Evolutionary conservation across 345 rosid genomes (phyloP).

Genomic region (Firmiana major): DNA sequence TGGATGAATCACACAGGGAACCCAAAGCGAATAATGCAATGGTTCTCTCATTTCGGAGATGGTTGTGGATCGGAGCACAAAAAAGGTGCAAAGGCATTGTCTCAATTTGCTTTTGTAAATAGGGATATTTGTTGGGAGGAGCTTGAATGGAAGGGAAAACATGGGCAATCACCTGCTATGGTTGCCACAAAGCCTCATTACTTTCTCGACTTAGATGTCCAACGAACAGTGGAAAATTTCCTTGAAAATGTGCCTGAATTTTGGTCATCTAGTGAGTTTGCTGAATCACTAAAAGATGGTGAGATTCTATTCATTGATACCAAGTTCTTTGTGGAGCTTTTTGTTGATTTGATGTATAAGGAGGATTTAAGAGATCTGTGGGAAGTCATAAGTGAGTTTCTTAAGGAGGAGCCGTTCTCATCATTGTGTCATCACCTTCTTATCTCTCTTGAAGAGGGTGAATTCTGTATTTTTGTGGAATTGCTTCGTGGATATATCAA

Average conservation of each 20-base stretch:
- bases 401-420: slow-evolving; percentile 58
- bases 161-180: slow-evolving; percentile 94
- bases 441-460: slow-evolving; percentile 60
- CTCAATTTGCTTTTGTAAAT: slow-evolving; percentile 78
- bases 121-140: slow-evolving; percentile 97
- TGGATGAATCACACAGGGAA: slow-evolving; percentile 43
- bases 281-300: slow-evolving; percentile 77
- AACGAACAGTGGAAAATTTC: slow-evolving; percentile 68
- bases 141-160: slow-evolving; percentile 93
- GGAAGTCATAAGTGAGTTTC: slow-evolving; percentile 66
- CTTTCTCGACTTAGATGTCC: slow-evolving; percentile 83
- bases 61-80: slow-evolving; percentile 62
- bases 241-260: slow-evolving; percentile 79
- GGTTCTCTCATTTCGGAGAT: slow-evolving; percentile 73
- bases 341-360: slow-evolving; percentile 57
- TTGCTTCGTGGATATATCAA: slow-evolving; percentile 37
- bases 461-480: slow-evolving; percentile 48
- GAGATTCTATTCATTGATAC: slow-evolving; percentile 60
- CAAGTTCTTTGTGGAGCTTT: slow-evolving; percentile 61
- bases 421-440: slow-evolving; percentile 68
- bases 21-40: slow-evolving; percentile 45
- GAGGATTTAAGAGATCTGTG: slow-evolving; percentile 66
- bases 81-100: slow-evolving; percentile 83
- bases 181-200: slow-evolving; percentile 96
- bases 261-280: slow-evolving; percentile 84